These are phyloP conservation scores for Ustilago cynodontis DNA, from an alignment of 1,284 basidiomycete genomes.

Conservation along the genomic window DNA sequence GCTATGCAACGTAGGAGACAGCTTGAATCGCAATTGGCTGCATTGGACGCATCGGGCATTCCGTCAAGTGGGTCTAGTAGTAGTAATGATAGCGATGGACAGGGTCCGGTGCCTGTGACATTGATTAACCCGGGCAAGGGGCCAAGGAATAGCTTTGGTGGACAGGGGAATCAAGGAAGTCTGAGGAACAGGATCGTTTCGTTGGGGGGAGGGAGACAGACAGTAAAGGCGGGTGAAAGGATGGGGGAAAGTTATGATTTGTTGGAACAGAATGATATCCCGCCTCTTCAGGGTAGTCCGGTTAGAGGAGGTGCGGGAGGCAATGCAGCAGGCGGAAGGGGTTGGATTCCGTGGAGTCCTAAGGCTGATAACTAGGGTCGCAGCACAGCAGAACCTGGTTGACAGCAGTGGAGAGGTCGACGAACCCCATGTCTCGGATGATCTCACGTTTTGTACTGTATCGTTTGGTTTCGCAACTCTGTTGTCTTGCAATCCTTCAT, in stretches of 20 bases:
- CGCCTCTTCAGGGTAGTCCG: slow-evolving; percentile 9
- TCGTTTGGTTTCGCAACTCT: not conserved
- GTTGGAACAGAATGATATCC: slow-evolving; percentile 44
- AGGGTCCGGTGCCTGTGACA: slow-evolving; percentile 14
- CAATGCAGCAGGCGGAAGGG: not conserved
- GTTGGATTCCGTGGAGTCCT: slow-evolving; percentile 43
- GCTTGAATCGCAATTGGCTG: slow-evolving; percentile 42
- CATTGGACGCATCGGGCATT: slow-evolving; percentile 31
- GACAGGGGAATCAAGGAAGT: slow-evolving; percentile 12
- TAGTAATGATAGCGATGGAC: slow-evolving; percentile 14
- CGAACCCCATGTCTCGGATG: too few species aligned
- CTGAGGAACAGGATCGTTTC: slow-evolving; percentile 19
- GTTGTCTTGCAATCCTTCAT: slow-evolving; percentile 3
- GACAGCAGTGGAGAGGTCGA: too few species aligned
- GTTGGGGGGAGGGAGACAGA: slow-evolving; percentile 7
- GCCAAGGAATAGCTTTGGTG: not conserved
- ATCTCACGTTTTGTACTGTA: slow-evolving; percentile 1
- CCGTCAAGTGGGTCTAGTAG: slow-evolving; percentile 15
- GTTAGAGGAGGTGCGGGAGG: not conserved
- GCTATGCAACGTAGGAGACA: slow-evolving; percentile 28
- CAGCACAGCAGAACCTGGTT: too few species aligned
- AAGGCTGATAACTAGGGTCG: not conserved
- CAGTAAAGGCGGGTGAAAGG: slow-evolving; percentile 19
- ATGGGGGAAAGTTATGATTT: slow-evolving; percentile 49
- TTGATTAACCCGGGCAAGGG: slow-evolving; percentile 16